Base-by-base conservation (phyloP, 2,329 filamentous ascomycete species). In the Dactylellina cionopaga region DNA sequence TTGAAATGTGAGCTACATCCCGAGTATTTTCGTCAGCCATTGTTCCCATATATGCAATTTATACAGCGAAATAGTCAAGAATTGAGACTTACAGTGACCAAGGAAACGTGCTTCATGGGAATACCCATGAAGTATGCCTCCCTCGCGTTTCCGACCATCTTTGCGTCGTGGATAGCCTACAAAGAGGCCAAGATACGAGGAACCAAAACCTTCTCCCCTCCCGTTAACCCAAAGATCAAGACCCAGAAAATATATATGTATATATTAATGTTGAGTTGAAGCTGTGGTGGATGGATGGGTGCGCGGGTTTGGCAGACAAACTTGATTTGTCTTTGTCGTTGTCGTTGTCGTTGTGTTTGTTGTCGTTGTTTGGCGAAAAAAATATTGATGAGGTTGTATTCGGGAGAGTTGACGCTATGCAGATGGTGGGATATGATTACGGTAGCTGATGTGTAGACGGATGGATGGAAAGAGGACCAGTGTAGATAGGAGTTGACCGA, bases 1-100 rank as follows among this genome's bases (percentile, higher is more conserved):
- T 82, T 93, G 89, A 74, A 91, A 87, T 25, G 89, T 92, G 78
- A 94, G 85, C 91, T 93, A 41, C 17, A 55, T 39, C 11, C 46
- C 58, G 15, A 77, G 78, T 41, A 60, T 27, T 55, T 19, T 51
- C 22, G 68, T 76, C 56, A 76, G 63, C 63, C 51, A 44, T 43
- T 19, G 24, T 33, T 46, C 44, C 19, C 46, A 46, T 51, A 41
- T 19, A 44, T 33, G 15, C 2, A 5, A 39, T 19, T n/a, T 15
- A 17, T 4, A 22, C 13, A 33, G n/a, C n/a, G 65, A 59, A 49
- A 33, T 44, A 60, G 68, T 46, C 17, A 2, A 69, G 80, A 80
- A 80, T 64, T 46, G 35, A 19, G 46, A 71, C 66, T 69, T 82
- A 90, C 88, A 64, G 86, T 88, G 74, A 88, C 83, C 44, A 91